Conservation (phyloP, 2,329 filamentous ascomycete genomes). For the Fusarium luffae region DNA sequence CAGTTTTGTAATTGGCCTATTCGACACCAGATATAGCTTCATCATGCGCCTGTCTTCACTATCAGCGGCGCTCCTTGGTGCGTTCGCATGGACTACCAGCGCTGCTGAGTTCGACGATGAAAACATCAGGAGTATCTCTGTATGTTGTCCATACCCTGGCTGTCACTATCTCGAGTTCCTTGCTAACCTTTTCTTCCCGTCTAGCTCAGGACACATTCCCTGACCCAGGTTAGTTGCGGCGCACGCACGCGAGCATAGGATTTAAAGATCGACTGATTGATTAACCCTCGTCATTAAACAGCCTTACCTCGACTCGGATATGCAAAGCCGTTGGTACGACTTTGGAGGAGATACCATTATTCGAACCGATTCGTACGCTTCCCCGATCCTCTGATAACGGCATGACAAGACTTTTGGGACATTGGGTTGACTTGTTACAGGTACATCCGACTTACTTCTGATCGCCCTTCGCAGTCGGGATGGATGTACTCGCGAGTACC, state of each 20-base stretch:
- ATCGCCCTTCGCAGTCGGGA: conserved; percentile 89
- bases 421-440: conserved; percentile 57
- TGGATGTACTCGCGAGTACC: conserved; percentile 96
- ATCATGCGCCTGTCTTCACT: conserved; percentile 62
- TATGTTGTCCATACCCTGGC: conserved; percentile 46
- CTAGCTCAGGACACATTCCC: conserved; percentile 87
- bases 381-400: conserved; percentile 19
- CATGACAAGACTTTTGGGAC: conserved; percentile 13
- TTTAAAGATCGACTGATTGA: conserved; percentile 23
- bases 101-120: conserved; percentile 58
- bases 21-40: conserved; percentile 35
- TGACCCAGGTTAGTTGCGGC: conserved; percentile 73
- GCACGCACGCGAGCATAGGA: conserved; percentile 36
- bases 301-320: conserved; percentile 97
- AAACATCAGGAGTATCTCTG: conserved; percentile 65
- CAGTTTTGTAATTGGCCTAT: conserved; percentile 35
- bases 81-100: conserved; percentile 61
- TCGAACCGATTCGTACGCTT: conserved; percentile 72
- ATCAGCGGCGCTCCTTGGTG: conserved; percentile 61
- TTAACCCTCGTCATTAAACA: conserved; percentile 54
- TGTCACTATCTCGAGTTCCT: conserved; percentile 1
- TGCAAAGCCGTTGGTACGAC: conserved; percentile 99
- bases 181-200: conserved; percentile 43
- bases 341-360: conserved; percentile 96
- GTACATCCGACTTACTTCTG: conserved; percentile 92